Conservation (phyloP, 2,329 filamentous ascomycete species). For the Triangularia verruculosa region DNA sequence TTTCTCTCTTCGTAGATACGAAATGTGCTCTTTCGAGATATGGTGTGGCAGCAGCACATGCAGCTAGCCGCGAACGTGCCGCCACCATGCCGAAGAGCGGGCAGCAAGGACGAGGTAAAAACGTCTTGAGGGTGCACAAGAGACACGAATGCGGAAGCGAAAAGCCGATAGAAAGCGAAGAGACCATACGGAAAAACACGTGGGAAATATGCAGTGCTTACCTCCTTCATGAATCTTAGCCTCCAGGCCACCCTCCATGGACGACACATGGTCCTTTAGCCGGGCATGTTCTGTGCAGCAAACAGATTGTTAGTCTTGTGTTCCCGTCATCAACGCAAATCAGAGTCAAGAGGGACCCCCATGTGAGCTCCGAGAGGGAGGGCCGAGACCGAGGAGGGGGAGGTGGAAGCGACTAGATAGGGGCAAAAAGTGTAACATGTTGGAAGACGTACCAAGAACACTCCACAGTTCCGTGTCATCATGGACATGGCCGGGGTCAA, state of each 20-base stretch:
- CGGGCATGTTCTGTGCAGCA: slow-evolving; percentile 74
- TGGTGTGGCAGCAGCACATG: slow-evolving; percentile 9
- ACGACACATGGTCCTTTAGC: slow-evolving; percentile 82
- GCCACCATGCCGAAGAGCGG: slow-evolving; percentile 13
- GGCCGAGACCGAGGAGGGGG: not conserved
- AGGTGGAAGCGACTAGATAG: not conserved
- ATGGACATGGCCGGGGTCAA: slow-evolving; percentile 91
- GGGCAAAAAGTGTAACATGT: slow-evolving; percentile 10
- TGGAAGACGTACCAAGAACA: slow-evolving; percentile 68
- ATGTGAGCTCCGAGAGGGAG: slow-evolving; percentile 21
- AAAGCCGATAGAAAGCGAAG: slow-evolving; percentile 32
- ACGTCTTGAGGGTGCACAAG: not conserved
- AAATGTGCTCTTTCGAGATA: not conserved
- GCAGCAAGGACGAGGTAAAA: slow-evolving; percentile 3
- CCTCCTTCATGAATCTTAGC: slow-evolving; percentile 91
- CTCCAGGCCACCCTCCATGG: slow-evolving; percentile 87
- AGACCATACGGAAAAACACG: slow-evolving; percentile 9
- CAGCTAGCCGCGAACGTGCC: slow-evolving; percentile 17
- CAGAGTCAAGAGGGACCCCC: slow-evolving; percentile 12
- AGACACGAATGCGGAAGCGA: not conserved
- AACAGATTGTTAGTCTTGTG: slow-evolving; percentile 39
- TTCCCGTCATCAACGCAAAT: slow-evolving; percentile 17
- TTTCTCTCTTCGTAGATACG: not conserved
- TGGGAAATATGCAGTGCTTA: slow-evolving; percentile 47
- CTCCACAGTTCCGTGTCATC: slow-evolving; percentile 98